Conservation (phyloP, 495 filamentous ascomycete genomes). For the Hypoxylon trugodes region DNA sequence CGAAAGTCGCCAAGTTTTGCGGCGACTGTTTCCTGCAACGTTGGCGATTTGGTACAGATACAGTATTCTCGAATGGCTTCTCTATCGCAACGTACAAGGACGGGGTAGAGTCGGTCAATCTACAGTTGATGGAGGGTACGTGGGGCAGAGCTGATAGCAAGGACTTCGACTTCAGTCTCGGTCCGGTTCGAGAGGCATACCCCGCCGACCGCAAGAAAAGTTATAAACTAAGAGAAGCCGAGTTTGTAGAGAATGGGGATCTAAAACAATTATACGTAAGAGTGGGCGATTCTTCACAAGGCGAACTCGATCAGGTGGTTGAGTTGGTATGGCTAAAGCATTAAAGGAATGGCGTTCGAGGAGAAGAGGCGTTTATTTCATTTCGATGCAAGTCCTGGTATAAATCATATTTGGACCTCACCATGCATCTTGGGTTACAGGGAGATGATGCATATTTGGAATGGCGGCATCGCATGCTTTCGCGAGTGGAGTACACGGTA, state of each 20-base stretch:
- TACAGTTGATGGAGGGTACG: constrained; percentile 68
- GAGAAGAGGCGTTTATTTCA: not conserved
- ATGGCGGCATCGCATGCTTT: constrained; percentile 8
- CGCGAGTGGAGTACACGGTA: not conserved
- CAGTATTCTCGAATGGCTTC: constrained; percentile 70
- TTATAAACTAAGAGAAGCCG: constrained; percentile 41
- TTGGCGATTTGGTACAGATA: constrained; percentile 66
- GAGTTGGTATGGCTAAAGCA: constrained; percentile 41
- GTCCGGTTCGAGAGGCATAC: constrained; percentile 54
- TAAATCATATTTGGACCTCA: not conserved
- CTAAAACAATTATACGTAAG: constrained; percentile 40
- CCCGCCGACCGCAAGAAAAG: constrained; percentile 46
- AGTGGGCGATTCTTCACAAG: constrained; percentile 24
- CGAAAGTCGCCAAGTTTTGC: constrained; percentile 61
- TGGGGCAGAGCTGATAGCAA: constrained; percentile 61
- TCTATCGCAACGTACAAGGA: constrained; percentile 65
- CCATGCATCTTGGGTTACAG: not conserved
- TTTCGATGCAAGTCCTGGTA: not conserved
- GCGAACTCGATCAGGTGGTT: constrained; percentile 38
- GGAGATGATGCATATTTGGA: not conserved
- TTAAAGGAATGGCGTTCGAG: constrained; percentile 26
- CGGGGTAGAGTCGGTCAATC: constrained; percentile 56
- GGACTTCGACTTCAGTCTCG: constrained; percentile 60
- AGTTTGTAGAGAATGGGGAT: constrained; percentile 31
- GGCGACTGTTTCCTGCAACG: constrained; percentile 71